Evolutionary conservation across 139 green algal species (phyloP), one percentile per base, ranked within the genome.

Genomic region (Axilococcus clingmanii): DNA sequence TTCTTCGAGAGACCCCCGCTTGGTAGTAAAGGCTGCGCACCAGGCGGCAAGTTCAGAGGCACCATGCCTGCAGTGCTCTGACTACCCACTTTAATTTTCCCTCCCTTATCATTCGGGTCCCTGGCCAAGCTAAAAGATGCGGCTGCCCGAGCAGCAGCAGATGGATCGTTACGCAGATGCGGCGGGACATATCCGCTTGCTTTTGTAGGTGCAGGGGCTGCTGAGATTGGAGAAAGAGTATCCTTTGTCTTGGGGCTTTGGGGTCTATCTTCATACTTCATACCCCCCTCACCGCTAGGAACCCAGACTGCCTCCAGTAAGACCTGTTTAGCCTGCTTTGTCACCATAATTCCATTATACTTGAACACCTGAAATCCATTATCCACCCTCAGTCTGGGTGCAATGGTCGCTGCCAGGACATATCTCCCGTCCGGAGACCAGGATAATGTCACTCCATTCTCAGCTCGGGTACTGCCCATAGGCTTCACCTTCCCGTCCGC

Each of bases 341-440:
- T 57, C 31, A 77, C 23, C 4, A 61, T 45, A 25, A 55, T 76
- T 51, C 87, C 88, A 33, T 81, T 75, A 55, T 96, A 96, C 34
- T 79, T 91, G 68, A 85, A 83, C 1, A 71, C 9, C 38, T 67
- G 64, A 38, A 79, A 81, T 23, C 74, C 82, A 69, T 98, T 98
- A 79, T 98, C 91, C 17, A 98, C 88, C 2, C 91, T 69, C 66
- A 98, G 59, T 14, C 91, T 68, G 0, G 91, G 91, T 5, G 91
- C 78, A 6, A 74, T 77, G 25, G 85, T 96, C 22, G 85, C 72
- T 3, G 75, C 85, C 40, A 98, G 44, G 17, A 97, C 36, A 43
- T 80, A 59, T 9, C 84, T 72, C 0, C 90, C 91, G 66, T 85
- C 74, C 7, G 91, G 91, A 12, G 82, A 76, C 91, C 91, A 98